Conservation (phyloP, 1,284 basidiomycete genomes). For the Sporisorium reilianum region DNA sequence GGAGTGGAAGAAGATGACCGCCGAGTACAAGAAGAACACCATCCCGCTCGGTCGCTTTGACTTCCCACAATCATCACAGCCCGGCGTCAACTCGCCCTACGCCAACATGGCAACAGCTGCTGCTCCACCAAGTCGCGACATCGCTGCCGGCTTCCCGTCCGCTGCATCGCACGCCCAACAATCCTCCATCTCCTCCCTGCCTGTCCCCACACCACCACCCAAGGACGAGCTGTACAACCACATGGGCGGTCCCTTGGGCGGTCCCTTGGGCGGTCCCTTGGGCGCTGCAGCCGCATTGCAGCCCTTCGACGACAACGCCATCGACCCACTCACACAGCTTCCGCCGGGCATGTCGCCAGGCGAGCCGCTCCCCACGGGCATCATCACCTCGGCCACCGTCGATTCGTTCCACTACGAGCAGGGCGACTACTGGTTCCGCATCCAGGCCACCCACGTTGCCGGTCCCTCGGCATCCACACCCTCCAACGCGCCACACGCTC, state of each 20-base stretch:
- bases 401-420: conserved; percentile 96
- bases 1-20: conserved; percentile 96
- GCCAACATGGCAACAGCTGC: conserved; percentile 37
- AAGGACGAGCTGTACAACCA: conserved; percentile 49
- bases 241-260: conserved; percentile 24
- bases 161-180: conserved; percentile 23
- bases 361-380: conserved; percentile 72
- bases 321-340: conserved; percentile 51
- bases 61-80: conserved; percentile 41
- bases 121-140: conserved; percentile 34
- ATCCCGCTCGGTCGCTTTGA: conserved; percentile 82
- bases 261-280: conserved; percentile 23
- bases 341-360: conserved; percentile 60
- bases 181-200: conserved; percentile 31
- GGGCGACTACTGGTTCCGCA: conserved; percentile 96
- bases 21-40: conserved; percentile 94
- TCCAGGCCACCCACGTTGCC: conserved; percentile 80
- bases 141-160: conserved; percentile 16
- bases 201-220: conserved; percentile 42
- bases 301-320: conserved; percentile 22
- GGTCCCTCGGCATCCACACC: conserved; percentile 43
- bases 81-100: conserved; percentile 43
- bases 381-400: conserved; percentile 87
- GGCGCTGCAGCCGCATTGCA: conserved; percentile 26
- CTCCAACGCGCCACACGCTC: conserved; percentile 46